Percentiles rank a stretch among this genome's conserved stretches.
These are phyloP conservation scores for Nicotiana otophora DNA, from an alignment of 257 asterid species.

Conservation along the genomic window DNA sequence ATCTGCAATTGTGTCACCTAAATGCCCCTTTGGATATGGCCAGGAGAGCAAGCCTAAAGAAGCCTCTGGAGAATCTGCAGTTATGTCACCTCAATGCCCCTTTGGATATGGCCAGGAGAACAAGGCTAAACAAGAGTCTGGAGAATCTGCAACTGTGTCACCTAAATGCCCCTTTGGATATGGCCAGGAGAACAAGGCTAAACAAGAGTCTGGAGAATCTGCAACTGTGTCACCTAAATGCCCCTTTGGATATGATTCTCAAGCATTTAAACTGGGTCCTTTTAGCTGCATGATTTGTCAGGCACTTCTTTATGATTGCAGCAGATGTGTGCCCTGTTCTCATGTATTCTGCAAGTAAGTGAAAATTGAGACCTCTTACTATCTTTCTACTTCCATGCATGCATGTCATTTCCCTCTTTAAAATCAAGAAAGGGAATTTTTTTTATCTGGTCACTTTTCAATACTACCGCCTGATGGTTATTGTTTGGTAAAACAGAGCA, in stretches of 20 bases:
- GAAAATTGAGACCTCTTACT: background rate
- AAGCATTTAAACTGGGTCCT: slow-evolving; percentile 88
- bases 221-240: slow-evolving; percentile 31
- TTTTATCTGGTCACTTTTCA: background rate
- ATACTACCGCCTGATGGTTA: background rate
- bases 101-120: slow-evolving; percentile 27
- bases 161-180: slow-evolving; percentile 51
- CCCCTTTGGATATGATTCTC: slow-evolving; percentile 59
- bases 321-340: slow-evolving; percentile 87
- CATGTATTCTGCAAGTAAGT: slow-evolving; percentile 94
- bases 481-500: slow-evolving; percentile 40
- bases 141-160: slow-evolving; percentile 20
- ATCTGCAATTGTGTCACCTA: slow-evolving; percentile 23
- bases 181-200: slow-evolving; percentile 11
- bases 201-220: slow-evolving; percentile 18
- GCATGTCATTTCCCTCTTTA: background rate
- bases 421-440: background rate
- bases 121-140: slow-evolving; percentile 21
- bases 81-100: slow-evolving; percentile 46
- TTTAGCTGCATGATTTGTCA: slow-evolving; percentile 88
- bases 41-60: slow-evolving; percentile 40
- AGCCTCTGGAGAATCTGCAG: slow-evolving; percentile 21
- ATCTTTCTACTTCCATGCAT: background rate
- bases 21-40: slow-evolving; percentile 50
- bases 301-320: slow-evolving; percentile 82